Conservation (phyloP, 345 rosid genomes). For the Arabidopsis thaliana region TAIR10.1 NC_003070.9:5442501-5443000, state of each 20-base stretch:
- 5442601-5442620: constrained; percentile 39
- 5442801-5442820: neutral
- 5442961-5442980: constrained; percentile 32
- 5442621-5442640: constrained; percentile 25
- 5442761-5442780: constrained; percentile 19
- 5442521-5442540: constrained; percentile 40
- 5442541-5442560: constrained; percentile 48
- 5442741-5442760: constrained; percentile 33
- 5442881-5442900: neutral
- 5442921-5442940: constrained; percentile 29
- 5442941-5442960: constrained; percentile 26
- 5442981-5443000: constrained; percentile 28
- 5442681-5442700: constrained; percentile 18
- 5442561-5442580: constrained; percentile 49
- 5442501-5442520: constrained; percentile 45
- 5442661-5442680: constrained; percentile 1
- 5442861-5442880: neutral
- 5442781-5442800: neutral
- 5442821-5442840: neutral
- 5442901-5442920: constrained; percentile 27
- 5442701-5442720: constrained; percentile 5
- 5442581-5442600: constrained; percentile 41
- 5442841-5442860: neutral
- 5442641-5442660: constrained; percentile 19
- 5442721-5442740: constrained; percentile 29